Evolutionary conservation across 176 grass and related monocot species (phyloP).

Genomic region (Neostapfia colusana): DNA sequence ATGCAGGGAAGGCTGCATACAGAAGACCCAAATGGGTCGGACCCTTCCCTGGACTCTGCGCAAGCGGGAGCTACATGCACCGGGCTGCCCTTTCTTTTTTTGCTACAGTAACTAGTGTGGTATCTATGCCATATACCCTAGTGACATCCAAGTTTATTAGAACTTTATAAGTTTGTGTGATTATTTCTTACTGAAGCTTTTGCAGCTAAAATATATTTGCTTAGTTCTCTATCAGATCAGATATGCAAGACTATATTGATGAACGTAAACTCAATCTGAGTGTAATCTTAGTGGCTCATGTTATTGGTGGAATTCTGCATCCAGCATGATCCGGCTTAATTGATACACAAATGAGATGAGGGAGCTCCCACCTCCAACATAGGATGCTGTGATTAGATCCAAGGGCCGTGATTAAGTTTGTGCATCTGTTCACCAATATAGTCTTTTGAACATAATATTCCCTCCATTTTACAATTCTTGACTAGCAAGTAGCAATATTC

Average conservation of each 20-base stretch:
- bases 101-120: background rate
- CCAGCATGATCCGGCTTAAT: background rate
- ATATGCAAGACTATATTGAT: background rate
- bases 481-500: background rate
- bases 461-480: background rate
- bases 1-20: no score
- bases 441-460: background rate
- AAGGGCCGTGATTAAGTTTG: background rate
- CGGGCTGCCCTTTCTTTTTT: background rate
- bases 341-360: background rate
- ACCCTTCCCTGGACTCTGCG: no score
- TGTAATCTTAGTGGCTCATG: background rate
- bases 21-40: no score
- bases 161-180: background rate
- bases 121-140: constrained; percentile 12
- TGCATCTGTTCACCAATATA: background rate
- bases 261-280: background rate
- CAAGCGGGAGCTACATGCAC: no score
- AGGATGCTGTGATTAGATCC: background rate
- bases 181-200: constrained; percentile 12
- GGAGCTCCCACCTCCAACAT: background rate
- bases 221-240: background rate
- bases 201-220: background rate
- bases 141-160: background rate
- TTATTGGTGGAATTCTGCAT: background rate